Percentiles rank a stretch among this genome's conserved stretches.
phyloP scores from a whole-genome alignment of 805 yeast genomes.

The Candida dendrica region DNA sequence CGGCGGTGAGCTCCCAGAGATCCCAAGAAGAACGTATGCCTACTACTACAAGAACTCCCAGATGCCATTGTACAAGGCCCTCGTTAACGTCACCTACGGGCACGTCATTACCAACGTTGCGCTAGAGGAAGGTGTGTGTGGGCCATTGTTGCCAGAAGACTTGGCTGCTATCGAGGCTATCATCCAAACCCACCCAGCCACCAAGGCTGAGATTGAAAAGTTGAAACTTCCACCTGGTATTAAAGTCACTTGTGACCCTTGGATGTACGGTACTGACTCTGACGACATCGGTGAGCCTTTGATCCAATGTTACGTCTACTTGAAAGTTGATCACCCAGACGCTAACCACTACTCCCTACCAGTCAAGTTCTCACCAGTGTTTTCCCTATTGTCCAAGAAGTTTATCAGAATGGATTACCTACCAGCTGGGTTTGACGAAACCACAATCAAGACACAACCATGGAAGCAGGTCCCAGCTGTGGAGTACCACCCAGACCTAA shows the following conservation, averaged over 20 bases:
- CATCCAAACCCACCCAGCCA: slow-evolving; percentile 46
- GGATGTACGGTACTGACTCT: slow-evolving; percentile 83
- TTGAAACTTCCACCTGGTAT: slow-evolving; percentile 50
- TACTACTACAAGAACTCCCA: slow-evolving; percentile 54
- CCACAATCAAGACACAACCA: slow-evolving; percentile 43
- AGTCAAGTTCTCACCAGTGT: slow-evolving; percentile 66
- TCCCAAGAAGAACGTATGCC: slow-evolving; percentile 62
- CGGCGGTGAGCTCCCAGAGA: slow-evolving; percentile 44
- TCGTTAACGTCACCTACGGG: slow-evolving; percentile 57
- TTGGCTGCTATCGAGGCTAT: slow-evolving; percentile 44
- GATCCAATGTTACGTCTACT: slow-evolving; percentile 70
- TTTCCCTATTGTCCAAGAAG: slow-evolving; percentile 51
- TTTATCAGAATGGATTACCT: slow-evolving; percentile 67
- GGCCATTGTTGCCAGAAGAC: slow-evolving; percentile 68
- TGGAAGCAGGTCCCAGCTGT: slow-evolving; percentile 54
- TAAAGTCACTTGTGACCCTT: slow-evolving; percentile 60
- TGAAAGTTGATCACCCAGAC: slow-evolving; percentile 60
- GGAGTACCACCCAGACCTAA: slow-evolving; percentile 70
- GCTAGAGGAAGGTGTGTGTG: slow-evolving; percentile 56
- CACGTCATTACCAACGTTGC: slow-evolving; percentile 51
- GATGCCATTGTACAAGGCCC: slow-evolving; percentile 57
- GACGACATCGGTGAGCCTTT: slow-evolving; percentile 41
- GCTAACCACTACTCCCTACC: slow-evolving; percentile 75
- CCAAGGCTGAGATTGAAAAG: slow-evolving; percentile 59
- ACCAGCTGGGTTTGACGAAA: slow-evolving; percentile 65